Evolutionary conservation across 106 monocot genomes (phyloP).

Genomic region (Dendrobium catenatum): DNA sequence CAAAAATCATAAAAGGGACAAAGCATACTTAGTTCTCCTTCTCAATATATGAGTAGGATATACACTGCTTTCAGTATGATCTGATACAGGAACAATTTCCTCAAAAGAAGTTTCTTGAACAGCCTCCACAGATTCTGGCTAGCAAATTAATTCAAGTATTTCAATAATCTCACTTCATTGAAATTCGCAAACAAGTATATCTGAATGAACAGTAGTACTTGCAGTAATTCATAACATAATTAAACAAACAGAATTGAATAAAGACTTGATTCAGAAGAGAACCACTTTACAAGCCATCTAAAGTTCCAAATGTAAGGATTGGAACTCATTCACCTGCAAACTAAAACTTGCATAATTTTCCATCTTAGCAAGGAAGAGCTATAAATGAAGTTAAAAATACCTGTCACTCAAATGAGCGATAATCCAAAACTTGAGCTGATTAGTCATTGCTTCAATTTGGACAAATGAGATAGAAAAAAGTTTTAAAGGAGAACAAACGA

Average conservation of each 20-base stretch:
- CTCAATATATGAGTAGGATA: constrained; percentile 33
- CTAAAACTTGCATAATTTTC: background rate
- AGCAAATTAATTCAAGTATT: background rate
- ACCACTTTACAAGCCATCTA: background rate
- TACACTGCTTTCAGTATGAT: constrained; percentile 16
- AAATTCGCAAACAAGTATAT: background rate
- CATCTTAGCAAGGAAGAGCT: too few relatives aligned
- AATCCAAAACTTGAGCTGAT: background rate
- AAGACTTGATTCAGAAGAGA: background rate
- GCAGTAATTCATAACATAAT: background rate
- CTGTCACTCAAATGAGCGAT: background rate
- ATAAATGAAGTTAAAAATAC: background rate
- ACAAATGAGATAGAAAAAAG: background rate
- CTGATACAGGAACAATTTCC: constrained; percentile 32
- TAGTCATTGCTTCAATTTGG: background rate
- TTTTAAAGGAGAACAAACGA: background rate
- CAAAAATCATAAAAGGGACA: background rate
- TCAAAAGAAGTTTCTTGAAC: constrained; percentile 17
- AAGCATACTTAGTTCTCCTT: constrained; percentile 36
- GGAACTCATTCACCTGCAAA: background rate
- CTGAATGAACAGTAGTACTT: background rate
- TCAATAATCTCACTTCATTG: background rate
- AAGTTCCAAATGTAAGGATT: background rate
- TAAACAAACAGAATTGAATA: background rate
- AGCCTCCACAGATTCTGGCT: constrained; percentile 34